phyloP scores from a whole-genome alignment of 495 filamentous ascomycete genomes.

The Neurospora sp. region DNA sequence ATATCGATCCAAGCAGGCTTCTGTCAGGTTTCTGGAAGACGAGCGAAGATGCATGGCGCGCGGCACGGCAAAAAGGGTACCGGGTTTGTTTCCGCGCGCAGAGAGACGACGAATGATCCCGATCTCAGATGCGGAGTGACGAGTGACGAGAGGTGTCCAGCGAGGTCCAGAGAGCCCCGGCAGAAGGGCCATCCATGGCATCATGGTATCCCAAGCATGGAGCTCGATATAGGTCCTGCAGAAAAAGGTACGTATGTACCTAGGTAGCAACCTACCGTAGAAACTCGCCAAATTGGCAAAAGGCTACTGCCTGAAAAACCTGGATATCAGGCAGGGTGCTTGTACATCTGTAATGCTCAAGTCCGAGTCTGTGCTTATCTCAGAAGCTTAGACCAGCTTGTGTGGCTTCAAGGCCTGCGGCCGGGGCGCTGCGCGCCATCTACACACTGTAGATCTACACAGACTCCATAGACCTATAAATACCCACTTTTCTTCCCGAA shows the following conservation, averaged over 20 bases:
- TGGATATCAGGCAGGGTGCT: no score
- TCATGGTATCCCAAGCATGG: background rate
- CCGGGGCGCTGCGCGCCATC: no score
- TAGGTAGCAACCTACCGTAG: background rate
- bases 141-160: background rate
- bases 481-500: no score
- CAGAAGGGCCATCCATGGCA: background rate
- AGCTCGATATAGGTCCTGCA: background rate
- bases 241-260: background rate
- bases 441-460: no score
- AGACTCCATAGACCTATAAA: no score
- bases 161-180: background rate
- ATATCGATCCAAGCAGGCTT: background rate
- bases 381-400: no score
- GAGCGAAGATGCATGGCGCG: slow-evolving; percentile 1
- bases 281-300: no score
- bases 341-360: no score
- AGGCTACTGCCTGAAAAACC: no score
- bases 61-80: background rate
- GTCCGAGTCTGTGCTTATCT: no score
- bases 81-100: background rate
- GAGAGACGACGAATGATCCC: background rate
- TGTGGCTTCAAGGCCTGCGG: no score
- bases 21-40: slow-evolving; percentile 13
- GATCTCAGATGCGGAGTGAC: background rate